Percentiles rank a stretch among this genome's conserved stretches.
phyloP scores from a whole-genome alignment of 108 stramenopile genomes.

The Cylindrotheca closterium region DNA sequence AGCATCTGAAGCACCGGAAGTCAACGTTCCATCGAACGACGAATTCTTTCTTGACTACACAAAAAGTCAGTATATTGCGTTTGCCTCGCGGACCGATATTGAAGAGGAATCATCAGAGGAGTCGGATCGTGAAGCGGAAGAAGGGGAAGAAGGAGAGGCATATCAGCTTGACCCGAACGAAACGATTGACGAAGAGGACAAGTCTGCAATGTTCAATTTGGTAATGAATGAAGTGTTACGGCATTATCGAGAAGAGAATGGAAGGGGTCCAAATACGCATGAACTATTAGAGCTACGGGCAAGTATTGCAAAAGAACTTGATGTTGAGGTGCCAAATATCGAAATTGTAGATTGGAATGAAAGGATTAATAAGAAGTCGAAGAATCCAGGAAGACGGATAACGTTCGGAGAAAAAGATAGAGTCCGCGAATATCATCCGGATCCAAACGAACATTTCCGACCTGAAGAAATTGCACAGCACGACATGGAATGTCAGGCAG shows the following conservation, averaged over 20 bases:
- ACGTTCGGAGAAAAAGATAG: conserved; percentile 19
- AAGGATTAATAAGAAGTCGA: conserved; percentile 21
- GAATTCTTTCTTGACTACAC: conserved; percentile 90
- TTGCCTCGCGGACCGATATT: conserved; percentile 80
- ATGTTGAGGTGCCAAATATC: conserved; percentile 60
- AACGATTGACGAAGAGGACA: conserved; percentile 57
- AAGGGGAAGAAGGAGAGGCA: conserved; percentile 18
- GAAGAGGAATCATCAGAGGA: conserved; percentile 39
- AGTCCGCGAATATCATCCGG: conserved; percentile 18
- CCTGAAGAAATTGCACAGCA: conserved; percentile 2
- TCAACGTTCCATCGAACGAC: conserved; percentile 51
- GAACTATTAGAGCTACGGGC: conserved; percentile 78
- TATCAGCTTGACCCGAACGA: conserved; percentile 21
- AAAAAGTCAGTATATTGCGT: conserved; percentile 63
- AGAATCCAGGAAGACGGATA: conserved; percentile 19
- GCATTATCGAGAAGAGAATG: conserved; percentile 80
- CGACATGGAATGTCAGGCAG: not conserved
- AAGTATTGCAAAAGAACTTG: conserved; percentile 71
- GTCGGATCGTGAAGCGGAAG: conserved; percentile 26
- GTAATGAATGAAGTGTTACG: conserved; percentile 73
- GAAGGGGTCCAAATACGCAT: conserved; percentile 74
- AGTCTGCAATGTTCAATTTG: conserved; percentile 81
- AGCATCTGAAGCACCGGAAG: not conserved
- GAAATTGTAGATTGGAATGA: conserved; percentile 37
- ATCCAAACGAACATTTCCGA: conserved; percentile 15